Evolutionary conservation across 345 rosid species (phyloP).

Genomic region (Murraya paniculata): DNA sequence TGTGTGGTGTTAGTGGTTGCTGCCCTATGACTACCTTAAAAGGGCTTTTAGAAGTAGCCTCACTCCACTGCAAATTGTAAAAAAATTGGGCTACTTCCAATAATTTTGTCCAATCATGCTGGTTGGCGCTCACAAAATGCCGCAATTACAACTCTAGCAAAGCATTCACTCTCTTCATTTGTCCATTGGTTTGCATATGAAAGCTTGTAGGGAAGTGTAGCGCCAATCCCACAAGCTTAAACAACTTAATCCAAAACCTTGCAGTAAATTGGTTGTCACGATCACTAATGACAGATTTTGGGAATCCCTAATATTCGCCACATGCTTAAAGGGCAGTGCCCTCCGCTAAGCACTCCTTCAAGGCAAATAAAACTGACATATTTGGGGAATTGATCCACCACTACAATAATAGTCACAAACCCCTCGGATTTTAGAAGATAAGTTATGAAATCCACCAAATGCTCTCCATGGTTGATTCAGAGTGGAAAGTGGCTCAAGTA

Average conservation of each 20-base stretch:
- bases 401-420: neutral
- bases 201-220: neutral
- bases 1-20: too few relatives aligned
- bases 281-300: neutral
- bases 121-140: conserved; percentile 3
- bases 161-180: neutral
- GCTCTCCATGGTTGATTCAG: neutral
- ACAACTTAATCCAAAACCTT: neutral
- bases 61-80: neutral
- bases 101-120: neutral
- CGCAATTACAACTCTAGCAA: neutral
- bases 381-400: neutral
- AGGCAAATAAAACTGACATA: neutral
- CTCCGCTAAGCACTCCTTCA: neutral
- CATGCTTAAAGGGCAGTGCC: neutral
- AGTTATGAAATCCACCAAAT: neutral
- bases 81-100: too few relatives aligned
- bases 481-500: neutral
- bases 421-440: neutral
- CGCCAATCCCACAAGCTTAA: neutral
- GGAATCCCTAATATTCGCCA: neutral
- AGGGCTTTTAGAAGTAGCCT: neutral
- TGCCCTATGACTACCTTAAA: too few relatives aligned
- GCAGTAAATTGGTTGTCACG: neutral
- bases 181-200: neutral